phyloP scores from a whole-genome alignment of 192 early-diverging fungal genomes.

The Rhizophagus clarus region DNA sequence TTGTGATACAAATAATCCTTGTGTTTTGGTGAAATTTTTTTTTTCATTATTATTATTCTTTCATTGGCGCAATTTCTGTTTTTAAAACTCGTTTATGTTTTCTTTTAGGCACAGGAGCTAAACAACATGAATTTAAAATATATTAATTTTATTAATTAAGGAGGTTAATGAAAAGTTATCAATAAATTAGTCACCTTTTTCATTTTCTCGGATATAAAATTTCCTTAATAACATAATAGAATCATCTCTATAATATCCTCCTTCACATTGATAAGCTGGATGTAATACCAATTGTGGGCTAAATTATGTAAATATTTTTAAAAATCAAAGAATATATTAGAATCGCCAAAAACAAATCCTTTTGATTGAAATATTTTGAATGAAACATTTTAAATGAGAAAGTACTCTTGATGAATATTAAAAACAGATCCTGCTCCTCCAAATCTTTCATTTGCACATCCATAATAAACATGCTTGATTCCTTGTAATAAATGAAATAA shows the following conservation, averaged over 20 bases:
- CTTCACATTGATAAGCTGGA: slow-evolving; percentile 57
- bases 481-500: slow-evolving; percentile 35
- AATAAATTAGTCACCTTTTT: slow-evolving; percentile 60
- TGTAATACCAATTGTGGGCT: slow-evolving; percentile 37
- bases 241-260: slow-evolving; percentile 76
- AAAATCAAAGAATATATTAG: not conserved
- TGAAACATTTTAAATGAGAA: not conserved
- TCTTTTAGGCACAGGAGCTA: slow-evolving; percentile 87
- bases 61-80: slow-evolving; percentile 46
- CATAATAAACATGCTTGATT: slow-evolving; percentile 87
- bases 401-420: slow-evolving; percentile 72
- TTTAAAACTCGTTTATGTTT: slow-evolving; percentile 85
- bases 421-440: slow-evolving; percentile 96
- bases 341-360: slow-evolving; percentile 4
- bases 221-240: slow-evolving; percentile 84
- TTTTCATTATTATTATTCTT: not conserved
- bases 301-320: not conserved
- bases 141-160: not conserved
- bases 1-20: no score
- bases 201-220: slow-evolving; percentile 94
- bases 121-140: not conserved
- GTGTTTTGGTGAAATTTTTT: no score
- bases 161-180: not conserved
- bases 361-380: no score
- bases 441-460: slow-evolving; percentile 93